Evolutionary conservation across 192 early-diverging fungal genomes (phyloP), one percentile per base, ranked within the genome.

Genomic region (Pilobolus umbonatus): DNA sequence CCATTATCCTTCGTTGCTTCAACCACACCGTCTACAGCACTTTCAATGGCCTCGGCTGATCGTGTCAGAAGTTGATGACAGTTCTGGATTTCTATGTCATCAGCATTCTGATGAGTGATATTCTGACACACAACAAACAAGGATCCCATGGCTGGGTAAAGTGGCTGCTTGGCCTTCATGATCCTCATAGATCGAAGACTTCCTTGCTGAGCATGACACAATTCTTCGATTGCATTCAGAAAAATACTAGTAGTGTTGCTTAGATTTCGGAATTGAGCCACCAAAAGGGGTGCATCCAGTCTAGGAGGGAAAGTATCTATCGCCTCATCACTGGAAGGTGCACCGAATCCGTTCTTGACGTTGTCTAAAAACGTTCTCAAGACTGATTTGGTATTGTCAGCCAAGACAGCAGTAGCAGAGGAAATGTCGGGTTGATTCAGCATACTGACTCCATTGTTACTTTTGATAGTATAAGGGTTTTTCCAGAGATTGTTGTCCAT

Each of bases 231-330:
- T 1, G 61, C 47, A 25, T 64, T 62, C 17, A 73, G 26, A n/a
- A 73, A 64, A 35, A 68, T 65, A 31, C 71, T 73, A 2, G 58
- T 45, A 4, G 55, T 60, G 28, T 63, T 62, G n/a, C 60, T 58
- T 4, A 73, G 32, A 25, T 63, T 59, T 2, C 71, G 60, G 46
- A 73, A 73, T 35, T 73, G 71, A 6, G 65, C 71, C 3, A 73
- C 65, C 21, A 73, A 26, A 3, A 67, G 34, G 11, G 71, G 65
- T 14, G 65, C 55, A 4, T 66, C 53, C 9, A 61, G 44, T 32
- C 49, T 53, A n/a, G 29, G 46, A 4, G 38, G 32, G 8, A 56
- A 34, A 0, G 52, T 54, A 8, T 35, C 35, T 2, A 24, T 34
- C 11, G 38, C 4, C 22, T 54, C 52, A 21, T 54, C 11, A 14